Evolutionary conservation across 2,329 filamentous ascomycete genomes (phyloP), one percentile per base, ranked within the genome.

Genomic region (Pseudohalonectria lignicola): DNA sequence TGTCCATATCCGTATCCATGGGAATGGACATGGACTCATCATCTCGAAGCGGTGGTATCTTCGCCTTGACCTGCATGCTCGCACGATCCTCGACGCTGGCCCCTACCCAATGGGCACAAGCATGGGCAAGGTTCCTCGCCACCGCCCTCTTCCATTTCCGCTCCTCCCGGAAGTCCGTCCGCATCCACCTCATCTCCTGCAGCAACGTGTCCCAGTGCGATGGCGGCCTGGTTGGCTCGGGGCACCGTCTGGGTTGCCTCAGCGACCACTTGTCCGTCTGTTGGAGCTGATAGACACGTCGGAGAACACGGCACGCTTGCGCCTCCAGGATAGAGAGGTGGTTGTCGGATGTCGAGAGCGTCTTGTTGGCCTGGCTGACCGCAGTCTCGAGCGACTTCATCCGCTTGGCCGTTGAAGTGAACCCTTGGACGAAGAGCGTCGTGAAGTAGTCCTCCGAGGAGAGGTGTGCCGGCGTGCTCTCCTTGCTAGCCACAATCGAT

Each of bases 181-280:
- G 77, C 86, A 98, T 93, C 90, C 90, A 96, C 57, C 88, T 94
- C 74, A 90, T 86, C 63, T 98, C 88, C 48, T 87, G 75, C 23
- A 98, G 64, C 39, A 96, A 58, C 37, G 90, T 72, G 60, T 98
- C 92, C 74, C 81, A 85, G 48, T 96, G 90, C 2, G 82, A 79
- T 1, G 76, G 71, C 15, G 80, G 81, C 28, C 86, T 76, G 4
- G 75, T 69, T 4, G 90, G 88, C 57, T 98, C 92, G 2, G 79
- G 71, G 29, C 79, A 84, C 40, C 87, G 82, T 53, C 93, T 86
- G 31, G 88, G 78, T 53, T 98, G 92, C 37, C 90, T 75, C 34
- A 98, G 61, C 5, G 88, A 92, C 90, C 92, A 96, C 51, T 90
- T 82, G 49, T 94, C 87, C 23, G 82, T 78, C 51, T 90, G 86